A percentile compares a stretch with the other conserved stretches of the same genome.
Conservation (phyloP, 2,329 filamentous ascomycete genomes). For the Alternaria gaisen region DNA sequence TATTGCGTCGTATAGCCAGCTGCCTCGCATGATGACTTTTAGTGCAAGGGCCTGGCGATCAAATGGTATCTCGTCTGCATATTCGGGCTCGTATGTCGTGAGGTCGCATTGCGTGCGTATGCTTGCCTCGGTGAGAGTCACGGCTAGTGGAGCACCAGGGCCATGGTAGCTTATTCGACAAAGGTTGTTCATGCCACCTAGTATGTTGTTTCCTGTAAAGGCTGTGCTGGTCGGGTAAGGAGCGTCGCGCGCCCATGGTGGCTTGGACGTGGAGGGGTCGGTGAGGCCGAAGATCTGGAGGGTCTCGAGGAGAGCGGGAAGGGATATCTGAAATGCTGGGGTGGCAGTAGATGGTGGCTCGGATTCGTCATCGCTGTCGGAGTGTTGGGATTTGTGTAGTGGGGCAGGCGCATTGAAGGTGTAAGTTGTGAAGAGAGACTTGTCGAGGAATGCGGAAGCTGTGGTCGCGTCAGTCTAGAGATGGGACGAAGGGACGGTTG, state of each 20-base stretch:
- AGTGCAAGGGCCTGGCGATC: constrained; percentile 80
- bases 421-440: constrained; percentile 87
- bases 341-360: constrained; percentile 52
- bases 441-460: constrained; percentile 86
- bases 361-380: constrained; percentile 43
- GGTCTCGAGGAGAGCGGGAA: constrained; percentile 88
- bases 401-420: constrained; percentile 66
- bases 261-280: constrained; percentile 52
- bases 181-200: constrained; percentile 79
- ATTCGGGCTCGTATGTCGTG: constrained; percentile 79
- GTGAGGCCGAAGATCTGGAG: constrained; percentile 89
- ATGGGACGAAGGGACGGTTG: neutral
- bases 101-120: constrained; percentile 80
- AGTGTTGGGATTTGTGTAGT: constrained; percentile 48
- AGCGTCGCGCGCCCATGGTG: constrained; percentile 52
- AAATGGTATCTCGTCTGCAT: constrained; percentile 83
- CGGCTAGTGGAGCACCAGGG: constrained; percentile 79
- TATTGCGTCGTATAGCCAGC: constrained; percentile 75
- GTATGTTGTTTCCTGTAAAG: constrained; percentile 77
- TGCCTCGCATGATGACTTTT: constrained; percentile 93
- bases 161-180: constrained; percentile 83
- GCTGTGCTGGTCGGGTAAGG: constrained; percentile 69
- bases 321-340: constrained; percentile 84
- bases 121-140: constrained; percentile 85
- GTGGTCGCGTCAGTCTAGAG: constrained; percentile 14